Evolutionary conservation across 768 basidiomycete species (phyloP), one percentile per base, ranked within the genome.

Genomic region (Macrolepiota fuliginosa): DNA sequence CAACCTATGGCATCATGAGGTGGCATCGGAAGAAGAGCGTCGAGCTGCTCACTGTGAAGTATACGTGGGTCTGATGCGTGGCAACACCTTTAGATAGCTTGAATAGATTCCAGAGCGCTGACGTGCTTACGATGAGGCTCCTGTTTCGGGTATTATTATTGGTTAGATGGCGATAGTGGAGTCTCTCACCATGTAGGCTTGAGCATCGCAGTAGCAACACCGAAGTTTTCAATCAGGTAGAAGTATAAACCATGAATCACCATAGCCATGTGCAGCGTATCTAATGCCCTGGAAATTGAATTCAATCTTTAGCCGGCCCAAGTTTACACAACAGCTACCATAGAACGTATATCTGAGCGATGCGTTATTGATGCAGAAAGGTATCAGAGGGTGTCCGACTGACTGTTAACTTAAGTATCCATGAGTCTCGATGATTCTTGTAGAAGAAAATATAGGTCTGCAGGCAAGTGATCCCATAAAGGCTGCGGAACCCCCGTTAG

Each of bases 401-500:
- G 52, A 75, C 79, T 10, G 71, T 47, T 25, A 70, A 12, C 63
- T 73, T 77, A 57, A 80, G 69, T 42, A 51, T 17, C 15, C 58
- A 13, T 1, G 55, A 65, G 60, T 79, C 80, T 4, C 68, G 65
- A 6, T 68, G 60, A 32, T 68, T 70, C 50, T 70, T 69, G 47
- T 68, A 74, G 63, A 73, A 80, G 67, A 77, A 81, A 50, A 73
- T 64, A 56, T 71, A 77, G 4, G 74, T 73, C 65, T 81, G 79
- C 25, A 74, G 65, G 49, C 72, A 79, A 22, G 76, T 77, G 5
- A 79, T 66, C 11, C 79, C 80, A 65, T 76, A 81, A 45, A 81
- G 69, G 29, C 80, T 81, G 32, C n/a, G n/a, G 9, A 19, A 17
- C 7, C 15, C 7, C 17, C 19, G 24, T 35, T 6, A 54, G 39